A percentile compares a stretch with the other conserved stretches of the same genome.
These are phyloP conservation scores for Puccinia brachypodii DNA, from an alignment of 1,284 basidiomycete genomes.

Conservation along the genomic window DNA sequence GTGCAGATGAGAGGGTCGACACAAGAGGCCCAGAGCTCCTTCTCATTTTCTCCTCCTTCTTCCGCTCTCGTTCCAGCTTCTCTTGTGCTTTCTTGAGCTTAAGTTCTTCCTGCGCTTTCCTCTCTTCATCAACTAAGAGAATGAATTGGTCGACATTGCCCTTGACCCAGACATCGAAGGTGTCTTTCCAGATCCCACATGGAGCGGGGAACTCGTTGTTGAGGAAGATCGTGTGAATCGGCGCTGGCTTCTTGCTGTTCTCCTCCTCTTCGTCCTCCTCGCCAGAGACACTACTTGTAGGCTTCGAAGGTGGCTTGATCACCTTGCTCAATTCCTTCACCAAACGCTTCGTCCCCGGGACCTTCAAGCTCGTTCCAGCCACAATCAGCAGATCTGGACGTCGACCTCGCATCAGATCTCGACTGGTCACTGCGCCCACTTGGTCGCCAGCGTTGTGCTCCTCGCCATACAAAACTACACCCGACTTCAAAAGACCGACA, in stretches of 20 bases:
- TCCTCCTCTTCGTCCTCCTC: constrained; percentile 52
- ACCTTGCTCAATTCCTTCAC: constrained; percentile 87
- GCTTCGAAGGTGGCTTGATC: constrained; percentile 59
- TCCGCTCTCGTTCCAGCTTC: constrained; percentile 25
- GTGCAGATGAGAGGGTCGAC: neutral
- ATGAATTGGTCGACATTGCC: constrained; percentile 84
- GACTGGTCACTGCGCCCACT: constrained; percentile 74
- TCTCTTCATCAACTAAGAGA: constrained; percentile 53
- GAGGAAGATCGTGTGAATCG: constrained; percentile 74
- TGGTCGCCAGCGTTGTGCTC: constrained; percentile 81
- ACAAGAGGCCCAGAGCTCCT: neutral
- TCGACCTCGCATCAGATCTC: constrained; percentile 68
- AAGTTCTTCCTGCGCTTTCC: constrained; percentile 4
- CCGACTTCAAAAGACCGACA: constrained; percentile 77
- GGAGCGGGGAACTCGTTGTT: constrained; percentile 87
- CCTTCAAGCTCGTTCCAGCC: constrained; percentile 82
- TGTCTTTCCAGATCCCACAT: constrained; percentile 80
- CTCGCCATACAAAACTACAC: constrained; percentile 89
- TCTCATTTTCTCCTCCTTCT: constrained; percentile 34
- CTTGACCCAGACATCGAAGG: constrained; percentile 87
- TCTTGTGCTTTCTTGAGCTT: constrained; percentile 31
- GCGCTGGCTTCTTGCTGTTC: constrained; percentile 57
- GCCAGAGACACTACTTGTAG: neutral
- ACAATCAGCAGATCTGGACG: constrained; percentile 82
- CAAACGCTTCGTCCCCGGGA: constrained; percentile 89